These are phyloP conservation scores for Limonomyces culmigenus DNA, from an alignment of 1,284 basidiomycete species.

Conservation along the genomic window DNA sequence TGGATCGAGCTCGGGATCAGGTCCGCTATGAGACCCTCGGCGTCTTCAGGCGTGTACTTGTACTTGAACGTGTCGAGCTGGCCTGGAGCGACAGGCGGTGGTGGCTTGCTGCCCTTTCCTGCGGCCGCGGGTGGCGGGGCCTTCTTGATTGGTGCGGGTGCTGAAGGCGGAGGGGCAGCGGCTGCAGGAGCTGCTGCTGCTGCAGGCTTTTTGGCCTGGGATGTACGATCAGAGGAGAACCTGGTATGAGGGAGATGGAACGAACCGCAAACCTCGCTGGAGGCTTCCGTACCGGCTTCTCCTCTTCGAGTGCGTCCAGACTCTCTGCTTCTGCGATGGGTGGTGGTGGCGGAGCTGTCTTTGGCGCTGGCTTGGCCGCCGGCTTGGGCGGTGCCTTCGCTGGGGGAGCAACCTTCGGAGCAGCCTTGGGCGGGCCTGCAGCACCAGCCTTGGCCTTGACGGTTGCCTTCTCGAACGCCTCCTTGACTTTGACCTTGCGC, in stretches of 20 bases:
- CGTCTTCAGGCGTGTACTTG: slow-evolving; percentile 85
- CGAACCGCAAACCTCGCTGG: slow-evolving; percentile 29
- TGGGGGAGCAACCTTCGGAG: slow-evolving; percentile 19
- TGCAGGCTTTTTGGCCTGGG: slow-evolving; percentile 33
- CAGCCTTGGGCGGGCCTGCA: slow-evolving; percentile 25
- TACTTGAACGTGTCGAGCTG: slow-evolving; percentile 79
- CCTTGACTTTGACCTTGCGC: slow-evolving; percentile 87
- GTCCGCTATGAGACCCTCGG: slow-evolving; percentile 66
- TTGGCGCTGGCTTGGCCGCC: slow-evolving; percentile 12
- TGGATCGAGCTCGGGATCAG: slow-evolving; percentile 61
- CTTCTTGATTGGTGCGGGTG: slow-evolving; percentile 33
- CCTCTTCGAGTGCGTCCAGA: slow-evolving; percentile 19
- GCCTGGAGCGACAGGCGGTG: slow-evolving; percentile 24
- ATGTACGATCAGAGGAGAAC: too few relatives aligned
- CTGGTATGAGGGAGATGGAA: neutral
- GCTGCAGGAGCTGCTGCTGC: slow-evolving; percentile 15
- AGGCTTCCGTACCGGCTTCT: slow-evolving; percentile 31
- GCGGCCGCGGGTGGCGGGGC: slow-evolving; percentile 17
- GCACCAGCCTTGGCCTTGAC: slow-evolving; percentile 70
- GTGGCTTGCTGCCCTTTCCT: neutral
- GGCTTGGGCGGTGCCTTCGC: slow-evolving; percentile 30
- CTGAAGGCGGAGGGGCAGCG: slow-evolving; percentile 14
- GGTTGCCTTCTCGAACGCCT: slow-evolving; percentile 78
- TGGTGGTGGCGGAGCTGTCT: slow-evolving; percentile 9
- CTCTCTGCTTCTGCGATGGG: slow-evolving; percentile 10